phyloP scores from a whole-genome alignment of 78 protist genomes.

The Speleostelium caveatum region DNA sequence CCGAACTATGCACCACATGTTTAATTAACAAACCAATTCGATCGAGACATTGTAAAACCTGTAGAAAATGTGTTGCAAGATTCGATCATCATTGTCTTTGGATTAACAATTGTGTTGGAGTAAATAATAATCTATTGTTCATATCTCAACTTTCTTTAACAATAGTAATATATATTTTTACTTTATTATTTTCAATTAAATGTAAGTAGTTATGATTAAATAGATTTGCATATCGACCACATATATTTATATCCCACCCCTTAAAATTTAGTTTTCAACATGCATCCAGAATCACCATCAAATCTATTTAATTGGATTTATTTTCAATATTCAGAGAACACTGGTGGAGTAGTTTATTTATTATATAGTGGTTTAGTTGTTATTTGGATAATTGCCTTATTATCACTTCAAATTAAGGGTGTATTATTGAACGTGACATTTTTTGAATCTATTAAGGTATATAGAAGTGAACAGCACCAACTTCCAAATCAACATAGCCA shows the following conservation, averaged over 20 bases:
- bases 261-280: not conserved
- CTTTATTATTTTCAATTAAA: conserved; percentile 29
- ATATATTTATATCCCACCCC: not conserved
- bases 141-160: conserved; percentile 18
- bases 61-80: conserved; percentile 82
- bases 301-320: not conserved
- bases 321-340: conserved; percentile 21
- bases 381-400: conserved; percentile 37
- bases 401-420: conserved; percentile 50
- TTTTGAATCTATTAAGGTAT: conserved; percentile 63
- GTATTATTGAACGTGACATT: conserved; percentile 43
- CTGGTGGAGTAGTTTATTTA: conserved; percentile 11
- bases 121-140: conserved; percentile 68
- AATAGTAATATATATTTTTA: conserved; percentile 2
- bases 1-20: conserved; percentile 68
- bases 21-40: conserved; percentile 77
- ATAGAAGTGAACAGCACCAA: not conserved
- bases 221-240: not conserved
- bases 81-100: conserved; percentile 90
- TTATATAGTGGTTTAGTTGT: conserved; percentile 21
- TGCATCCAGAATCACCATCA: conserved; percentile 9
- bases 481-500: not conserved
- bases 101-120: conserved; percentile 89
- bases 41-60: conserved; percentile 83
- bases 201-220: conserved; percentile 6